phyloP scores from a whole-genome alignment of 306 rosid species.

The Vigna unguiculata region DNA sequence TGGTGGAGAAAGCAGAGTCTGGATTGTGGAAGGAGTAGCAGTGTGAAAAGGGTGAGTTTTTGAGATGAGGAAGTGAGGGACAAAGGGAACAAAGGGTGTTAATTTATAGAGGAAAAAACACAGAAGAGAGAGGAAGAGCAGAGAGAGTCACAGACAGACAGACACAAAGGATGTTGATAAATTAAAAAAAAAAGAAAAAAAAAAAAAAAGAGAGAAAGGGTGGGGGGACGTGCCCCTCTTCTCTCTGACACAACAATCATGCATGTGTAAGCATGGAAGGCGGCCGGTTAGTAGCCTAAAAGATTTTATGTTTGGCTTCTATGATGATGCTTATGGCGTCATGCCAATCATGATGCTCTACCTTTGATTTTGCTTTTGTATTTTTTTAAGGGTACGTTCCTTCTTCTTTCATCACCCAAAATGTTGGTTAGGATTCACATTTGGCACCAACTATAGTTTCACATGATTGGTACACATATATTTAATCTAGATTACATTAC shows the following conservation, averaged over 20 bases:
- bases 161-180: slow-evolving; percentile 32
- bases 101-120: slow-evolving; percentile 76
- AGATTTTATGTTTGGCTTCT: slow-evolving; percentile 59
- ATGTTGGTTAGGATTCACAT: background rate
- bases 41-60: slow-evolving; percentile 29
- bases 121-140: slow-evolving; percentile 9
- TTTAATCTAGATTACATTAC: too few relatives aligned
- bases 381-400: background rate
- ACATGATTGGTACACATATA: too few relatives aligned
- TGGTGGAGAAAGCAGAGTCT: slow-evolving; percentile 42
- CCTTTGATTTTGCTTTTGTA: background rate
- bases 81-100: slow-evolving; percentile 61
- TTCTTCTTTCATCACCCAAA: background rate
- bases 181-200: background rate
- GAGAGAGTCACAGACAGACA: too few relatives aligned
- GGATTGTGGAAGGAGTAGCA: slow-evolving; percentile 47
- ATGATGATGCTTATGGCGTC: slow-evolving; percentile 76
- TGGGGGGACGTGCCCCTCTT: slow-evolving; percentile 70
- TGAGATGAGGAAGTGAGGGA: slow-evolving; percentile 59
- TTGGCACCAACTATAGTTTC: background rate
- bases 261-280: slow-evolving; percentile 99
- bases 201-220: background rate
- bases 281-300: slow-evolving; percentile 93
- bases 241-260: slow-evolving; percentile 96
- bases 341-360: slow-evolving; percentile 68